Evolutionary conservation across 257 asterid species (phyloP), one percentile per base, ranked within the genome.

Genomic region (Scutellaria barbata): DNA sequence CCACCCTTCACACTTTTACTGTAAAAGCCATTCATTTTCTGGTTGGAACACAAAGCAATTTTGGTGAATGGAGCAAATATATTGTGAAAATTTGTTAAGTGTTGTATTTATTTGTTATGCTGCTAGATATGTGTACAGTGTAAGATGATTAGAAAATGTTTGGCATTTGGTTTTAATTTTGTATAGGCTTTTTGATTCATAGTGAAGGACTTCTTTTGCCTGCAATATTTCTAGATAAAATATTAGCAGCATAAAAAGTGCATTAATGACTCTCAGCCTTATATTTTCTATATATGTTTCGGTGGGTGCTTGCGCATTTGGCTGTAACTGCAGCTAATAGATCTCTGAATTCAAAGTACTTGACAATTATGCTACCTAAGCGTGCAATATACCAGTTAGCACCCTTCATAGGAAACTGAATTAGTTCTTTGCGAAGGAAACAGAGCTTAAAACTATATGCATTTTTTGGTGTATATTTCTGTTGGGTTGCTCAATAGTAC

Each of bases 351-450:
- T 35, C 48, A 16, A 22, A 16, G n/a, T 55, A 16, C 47, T 25
- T n/a, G 54, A 17, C 3, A n/a, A 66, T 33, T 30, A 30, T 30
- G 35, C 35, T 3, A 30, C 35, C 35, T 30, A 30, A 30, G 35
- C 35, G 0, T 30, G 35, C 25, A 22, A 22, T 22, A 22, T 22
- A 22, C 3, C 9, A 13, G 2, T 53, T 45, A 7, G 18, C 56
- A 30, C 25, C 56, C 74, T 13, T 37, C n/a, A 11, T 45, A n/a
- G 47, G 58, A 70, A 10, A 45, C 67, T 45, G 48, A 45, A 70
- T 58, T 41, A 45, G 30, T 20, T 42, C 5, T 62, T 37, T 2
- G 17, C 10, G 5, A 10, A 43, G 18, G 66, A 69, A 10, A 58
- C n/a, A 7, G 22, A 41, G 9, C 53, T 42, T n/a, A 22, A 40